Conservation (phyloP, 805 yeast species). For the Maudiozyma bulderi region DNA sequence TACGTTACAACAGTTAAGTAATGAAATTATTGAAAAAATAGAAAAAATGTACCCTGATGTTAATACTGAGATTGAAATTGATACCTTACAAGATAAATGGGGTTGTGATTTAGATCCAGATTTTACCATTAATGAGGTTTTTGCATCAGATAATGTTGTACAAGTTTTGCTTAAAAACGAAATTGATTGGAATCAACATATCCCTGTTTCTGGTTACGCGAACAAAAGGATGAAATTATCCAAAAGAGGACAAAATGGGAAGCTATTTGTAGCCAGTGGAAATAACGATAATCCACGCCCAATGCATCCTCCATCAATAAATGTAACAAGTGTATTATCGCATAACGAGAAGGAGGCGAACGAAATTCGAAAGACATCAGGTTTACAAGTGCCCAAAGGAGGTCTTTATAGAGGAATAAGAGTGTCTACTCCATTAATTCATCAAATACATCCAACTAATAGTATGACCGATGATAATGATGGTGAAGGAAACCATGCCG, state of each 20-base stretch:
- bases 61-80: conserved; percentile 42
- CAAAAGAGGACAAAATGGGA: conserved; percentile 5
- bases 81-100: conserved; percentile 53
- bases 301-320: not conserved
- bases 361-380: not conserved
- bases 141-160: conserved; percentile 39
- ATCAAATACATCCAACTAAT: conserved; percentile 26
- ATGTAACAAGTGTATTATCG: not conserved
- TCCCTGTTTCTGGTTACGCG: conserved; percentile 14
- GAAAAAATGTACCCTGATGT: conserved; percentile 51
- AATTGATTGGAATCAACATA: conserved; percentile 22
- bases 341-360: not conserved
- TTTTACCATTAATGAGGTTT: conserved; percentile 52
- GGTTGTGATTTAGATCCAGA: conserved; percentile 75
- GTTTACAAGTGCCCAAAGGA: not conserved
- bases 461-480: conserved; percentile 11
- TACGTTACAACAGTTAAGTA: conserved; percentile 38
- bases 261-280: not conserved
- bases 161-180: conserved; percentile 36
- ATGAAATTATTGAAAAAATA: conserved; percentile 46
- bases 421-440: conserved; percentile 30
- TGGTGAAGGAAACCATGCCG: conserved; percentile 1
- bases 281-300: too few species aligned
- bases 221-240: conserved; percentile 13
- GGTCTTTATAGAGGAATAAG: conserved; percentile 11